Percentiles rank a stretch among this genome's conserved stretches.
Conservation (phyloP, 1,284 basidiomycete genomes). For the Malassezia furfur region DNA sequence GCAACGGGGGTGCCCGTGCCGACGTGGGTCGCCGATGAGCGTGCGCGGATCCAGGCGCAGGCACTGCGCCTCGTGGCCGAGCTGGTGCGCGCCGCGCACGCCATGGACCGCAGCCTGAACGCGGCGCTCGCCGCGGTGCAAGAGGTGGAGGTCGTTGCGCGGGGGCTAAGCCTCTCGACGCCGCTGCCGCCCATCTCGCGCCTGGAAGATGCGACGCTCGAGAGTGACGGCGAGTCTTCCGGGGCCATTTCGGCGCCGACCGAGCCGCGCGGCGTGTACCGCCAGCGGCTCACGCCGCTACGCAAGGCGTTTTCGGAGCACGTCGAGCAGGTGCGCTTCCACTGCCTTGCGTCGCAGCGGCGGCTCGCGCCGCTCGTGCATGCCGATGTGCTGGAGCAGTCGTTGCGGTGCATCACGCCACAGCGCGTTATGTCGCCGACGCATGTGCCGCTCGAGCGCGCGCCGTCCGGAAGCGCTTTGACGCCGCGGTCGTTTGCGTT, state of each 20-base stretch:
- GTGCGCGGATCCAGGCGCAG: constrained; percentile 11
- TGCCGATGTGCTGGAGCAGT: constrained; percentile 23
- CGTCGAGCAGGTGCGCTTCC: constrained; percentile 21
- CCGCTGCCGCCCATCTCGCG: constrained; percentile 45
- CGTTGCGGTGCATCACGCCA: background rate
- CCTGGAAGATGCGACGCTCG: constrained; percentile 23
- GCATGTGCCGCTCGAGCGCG: background rate
- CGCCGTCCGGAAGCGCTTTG: background rate
- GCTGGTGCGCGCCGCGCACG: constrained; percentile 28
- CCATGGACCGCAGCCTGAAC: constrained; percentile 33
- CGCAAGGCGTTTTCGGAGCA: constrained; percentile 20
- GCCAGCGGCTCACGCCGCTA: constrained; percentile 20
- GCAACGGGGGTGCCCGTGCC: constrained; percentile 1
- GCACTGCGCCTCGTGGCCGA: constrained; percentile 11
- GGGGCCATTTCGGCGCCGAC: background rate
- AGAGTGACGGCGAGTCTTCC: constrained; percentile 6
- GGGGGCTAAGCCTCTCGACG: constrained; percentile 39
- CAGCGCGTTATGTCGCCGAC: background rate
- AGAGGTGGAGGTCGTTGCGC: constrained; percentile 43
- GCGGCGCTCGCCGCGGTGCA: constrained; percentile 40
- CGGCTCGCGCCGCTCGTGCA: constrained; percentile 14
- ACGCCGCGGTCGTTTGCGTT: background rate
- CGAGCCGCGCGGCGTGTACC: background rate
- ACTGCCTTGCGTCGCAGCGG: constrained; percentile 12
- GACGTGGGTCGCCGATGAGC: constrained; percentile 18